Evolutionary conservation across 1,284 basidiomycete species (phyloP).

Genomic region (Tremellales sp.): DNA sequence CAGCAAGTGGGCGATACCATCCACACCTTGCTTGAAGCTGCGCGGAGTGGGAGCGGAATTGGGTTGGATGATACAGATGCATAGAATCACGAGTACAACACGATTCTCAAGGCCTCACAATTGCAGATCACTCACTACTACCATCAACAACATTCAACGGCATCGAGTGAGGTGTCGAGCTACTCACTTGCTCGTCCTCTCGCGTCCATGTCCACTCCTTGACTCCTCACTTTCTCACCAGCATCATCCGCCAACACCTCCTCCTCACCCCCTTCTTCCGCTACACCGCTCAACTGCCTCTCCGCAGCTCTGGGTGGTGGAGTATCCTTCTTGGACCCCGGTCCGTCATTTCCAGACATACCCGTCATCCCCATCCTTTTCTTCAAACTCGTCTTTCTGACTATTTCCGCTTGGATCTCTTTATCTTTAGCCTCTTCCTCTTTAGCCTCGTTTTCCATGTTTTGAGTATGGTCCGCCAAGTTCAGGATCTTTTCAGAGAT

Average conservation of each 20-base stretch:
- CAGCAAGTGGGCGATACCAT: too few relatives aligned
- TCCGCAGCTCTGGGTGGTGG: background rate
- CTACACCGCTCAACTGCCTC: background rate
- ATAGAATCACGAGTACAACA: too few relatives aligned
- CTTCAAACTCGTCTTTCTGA: conserved; percentile 13
- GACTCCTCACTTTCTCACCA: conserved; percentile 4
- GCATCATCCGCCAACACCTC: conserved; percentile 7
- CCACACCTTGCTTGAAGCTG: too few relatives aligned
- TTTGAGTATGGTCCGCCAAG: conserved; percentile 37
- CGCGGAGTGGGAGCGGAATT: too few relatives aligned
- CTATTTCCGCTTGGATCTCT: conserved; percentile 24
- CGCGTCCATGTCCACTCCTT: background rate
- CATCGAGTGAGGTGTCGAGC: background rate
- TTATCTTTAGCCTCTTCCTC: conserved; percentile 43
- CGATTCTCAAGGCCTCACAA: too few relatives aligned
- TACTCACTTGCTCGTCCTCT: conserved; percentile 17
- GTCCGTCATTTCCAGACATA: too few relatives aligned
- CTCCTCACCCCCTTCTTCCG: background rate
- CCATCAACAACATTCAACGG: background rate
- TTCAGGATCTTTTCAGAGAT: conserved; percentile 34
- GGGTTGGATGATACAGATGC: too few relatives aligned
- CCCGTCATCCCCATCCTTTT: conserved; percentile 10
- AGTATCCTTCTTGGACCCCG: background rate
- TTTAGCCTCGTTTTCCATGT: conserved; percentile 44
- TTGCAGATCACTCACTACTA: background rate